phyloP scores from a whole-genome alignment of 352 stramenopile species.

The Bremia lactucae region DNA sequence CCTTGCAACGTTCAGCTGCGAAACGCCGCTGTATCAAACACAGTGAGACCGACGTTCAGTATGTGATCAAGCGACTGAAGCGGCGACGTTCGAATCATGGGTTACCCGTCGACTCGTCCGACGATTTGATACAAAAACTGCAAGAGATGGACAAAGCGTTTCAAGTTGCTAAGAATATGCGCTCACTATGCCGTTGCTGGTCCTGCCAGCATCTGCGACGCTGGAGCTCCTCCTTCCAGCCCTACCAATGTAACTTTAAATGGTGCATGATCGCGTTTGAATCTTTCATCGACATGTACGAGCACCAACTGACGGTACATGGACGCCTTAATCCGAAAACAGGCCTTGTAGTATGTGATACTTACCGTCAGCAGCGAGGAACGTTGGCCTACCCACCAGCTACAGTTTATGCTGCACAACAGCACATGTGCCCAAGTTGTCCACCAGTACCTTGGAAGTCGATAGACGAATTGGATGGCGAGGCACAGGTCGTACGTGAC shows the following conservation, averaged over 20 bases:
- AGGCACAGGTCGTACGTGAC: constrained; percentile 20
- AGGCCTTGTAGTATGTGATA: constrained; percentile 27
- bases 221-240: constrained; percentile 7
- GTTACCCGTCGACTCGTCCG: constrained; percentile 6
- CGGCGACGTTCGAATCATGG: constrained; percentile 8
- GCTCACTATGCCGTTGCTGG: constrained; percentile 2
- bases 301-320: constrained; percentile 50
- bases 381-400: constrained; percentile 23
- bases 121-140: constrained; percentile 1
- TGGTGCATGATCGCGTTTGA: constrained; percentile 23
- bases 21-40: not conserved
- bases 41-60: constrained; percentile 1
- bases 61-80: not conserved
- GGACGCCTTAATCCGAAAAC: constrained; percentile 25
- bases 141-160: constrained; percentile 17
- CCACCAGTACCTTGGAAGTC: constrained; percentile 34
- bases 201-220: constrained; percentile 8
- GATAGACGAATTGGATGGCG: constrained; percentile 30
- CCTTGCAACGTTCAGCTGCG: too few species aligned
- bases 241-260: constrained; percentile 8
- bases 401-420: constrained; percentile 46
- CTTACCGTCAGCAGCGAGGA: constrained; percentile 26
- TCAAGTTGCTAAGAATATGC: constrained; percentile 11
- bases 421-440: constrained; percentile 23
- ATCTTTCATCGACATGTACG: constrained; percentile 31